A percentile compares a stretch with the other conserved stretches of the same genome.
Evolutionary conservation across 345 rosid species (phyloP).

Genomic region (Rhodomyrtus tomentosa): DNA sequence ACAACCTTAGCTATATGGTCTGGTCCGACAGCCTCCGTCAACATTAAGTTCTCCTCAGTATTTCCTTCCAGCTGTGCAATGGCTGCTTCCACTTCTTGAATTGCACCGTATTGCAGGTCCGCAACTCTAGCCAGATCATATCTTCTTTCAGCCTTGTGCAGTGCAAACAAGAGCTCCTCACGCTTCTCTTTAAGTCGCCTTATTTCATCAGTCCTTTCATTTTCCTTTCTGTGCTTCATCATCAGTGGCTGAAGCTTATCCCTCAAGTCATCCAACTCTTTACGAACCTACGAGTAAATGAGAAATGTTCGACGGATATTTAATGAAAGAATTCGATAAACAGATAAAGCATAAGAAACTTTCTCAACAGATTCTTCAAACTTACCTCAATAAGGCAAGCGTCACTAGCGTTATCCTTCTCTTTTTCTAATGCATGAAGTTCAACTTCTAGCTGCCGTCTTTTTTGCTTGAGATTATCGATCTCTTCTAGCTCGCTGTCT

Average conservation of each 20-base stretch:
- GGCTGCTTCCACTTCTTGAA: slow-evolving; percentile 70
- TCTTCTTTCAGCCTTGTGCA: slow-evolving; percentile 80
- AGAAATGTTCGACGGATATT: neutral
- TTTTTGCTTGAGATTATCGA: slow-evolving; percentile 69
- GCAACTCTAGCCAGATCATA: slow-evolving; percentile 85
- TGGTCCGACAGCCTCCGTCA: slow-evolving; percentile 70
- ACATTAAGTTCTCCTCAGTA: slow-evolving; percentile 50
- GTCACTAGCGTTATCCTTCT: slow-evolving; percentile 83
- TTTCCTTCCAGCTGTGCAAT: slow-evolving; percentile 49
- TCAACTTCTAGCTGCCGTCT: slow-evolving; percentile 79
- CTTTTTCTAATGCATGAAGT: slow-evolving; percentile 77
- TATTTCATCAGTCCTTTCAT: slow-evolving; percentile 77
- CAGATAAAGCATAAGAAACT: too few species aligned
- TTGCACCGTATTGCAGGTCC: slow-evolving; percentile 14
- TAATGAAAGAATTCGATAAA: neutral
- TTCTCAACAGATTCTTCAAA: neutral
- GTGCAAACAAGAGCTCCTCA: slow-evolving; percentile 58
- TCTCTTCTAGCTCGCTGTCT: slow-evolving; percentile 89
- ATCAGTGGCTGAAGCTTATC: slow-evolving; percentile 72
- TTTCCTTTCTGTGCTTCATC: slow-evolving; percentile 81
- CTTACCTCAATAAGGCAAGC: slow-evolving; percentile 73
- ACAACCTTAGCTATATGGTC: slow-evolving; percentile 87
- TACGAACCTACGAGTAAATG: slow-evolving; percentile 40
- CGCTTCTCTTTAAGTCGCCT: slow-evolving; percentile 59
- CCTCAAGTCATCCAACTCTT: slow-evolving; percentile 82